Base-by-base conservation (phyloP, 768 basidiomycete species). In the Tricholoma matsutake region DNA sequence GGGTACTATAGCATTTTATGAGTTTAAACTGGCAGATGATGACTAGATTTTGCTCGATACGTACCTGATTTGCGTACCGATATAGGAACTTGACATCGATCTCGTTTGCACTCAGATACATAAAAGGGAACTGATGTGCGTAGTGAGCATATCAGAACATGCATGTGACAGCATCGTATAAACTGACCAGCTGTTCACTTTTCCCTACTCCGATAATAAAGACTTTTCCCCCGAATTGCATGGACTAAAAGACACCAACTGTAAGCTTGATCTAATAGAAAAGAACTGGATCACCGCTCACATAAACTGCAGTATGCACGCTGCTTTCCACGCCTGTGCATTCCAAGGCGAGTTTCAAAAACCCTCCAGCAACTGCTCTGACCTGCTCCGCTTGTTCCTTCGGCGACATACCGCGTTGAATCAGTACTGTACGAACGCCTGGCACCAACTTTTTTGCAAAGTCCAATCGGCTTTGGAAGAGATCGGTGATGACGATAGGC, bases 151-250 rank as follows among this genome's bases (percentile, higher is more conserved):
- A 29, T 31, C 55, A 55, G 41, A 64, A 56, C 37, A 52, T 18
- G 14, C 39, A 41, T 25, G 31, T 34, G 41, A 11, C 41, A 58
- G 14, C 14, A 20, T 22, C 0, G 22, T 7, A 20, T 52, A 47
- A 51, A 66, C 78, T 68, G 63, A 86, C 85, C 68, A 75, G 57
- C 71, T 82, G 84, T 71, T 88, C 85, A 67, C 79, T 82, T 71
- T 85, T 84, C 22, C 87, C 87, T 13, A 88, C 86, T 55, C 87
- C 87, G 32, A 88, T 86, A 61, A 88, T 83, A 69, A 88, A 87
- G 25, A 88, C 85, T 64, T 86, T 87, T 31, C 82, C 84, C 37
- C 86, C 86, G 59, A 87, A 88, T 66, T 80, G 77, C 67, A 81
- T 75, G n/a, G 86, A 85, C 84, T 87, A 63, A 16, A 60, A 13